phyloP scores from a whole-genome alignment of 2,329 filamentous ascomycete genomes.

The Aspergillus fumigatiaffinis region DNA sequence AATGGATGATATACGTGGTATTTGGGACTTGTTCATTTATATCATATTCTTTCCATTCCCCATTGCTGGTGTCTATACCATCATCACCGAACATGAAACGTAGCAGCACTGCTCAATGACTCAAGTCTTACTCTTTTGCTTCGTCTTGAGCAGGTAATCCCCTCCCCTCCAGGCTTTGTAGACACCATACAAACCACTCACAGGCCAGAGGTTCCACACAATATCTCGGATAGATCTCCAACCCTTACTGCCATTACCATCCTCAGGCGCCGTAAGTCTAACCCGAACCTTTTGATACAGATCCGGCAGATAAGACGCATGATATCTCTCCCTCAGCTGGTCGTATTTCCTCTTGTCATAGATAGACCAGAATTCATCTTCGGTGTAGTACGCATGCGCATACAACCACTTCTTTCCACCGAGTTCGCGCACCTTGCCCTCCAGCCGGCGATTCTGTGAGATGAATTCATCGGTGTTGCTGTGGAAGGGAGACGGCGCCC shows the following conservation, averaged over 20 bases:
- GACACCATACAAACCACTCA: slow-evolving; percentile 23
- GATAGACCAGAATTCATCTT: slow-evolving; percentile 46
- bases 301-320: slow-evolving; percentile 24
- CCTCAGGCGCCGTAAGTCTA: slow-evolving; percentile 3
- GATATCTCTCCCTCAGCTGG: slow-evolving; percentile 35
- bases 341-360: slow-evolving; percentile 40
- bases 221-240: slow-evolving; percentile 7
- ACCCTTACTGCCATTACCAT: slow-evolving; percentile 9
- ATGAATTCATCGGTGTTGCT: slow-evolving; percentile 54
- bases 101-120: not conserved
- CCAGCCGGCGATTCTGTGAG: slow-evolving; percentile 65
- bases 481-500: slow-evolving; percentile 66
- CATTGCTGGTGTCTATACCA: no score
- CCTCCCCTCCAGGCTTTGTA: slow-evolving; percentile 22
- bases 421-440: slow-evolving; percentile 63
- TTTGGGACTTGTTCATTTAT: not conserved
- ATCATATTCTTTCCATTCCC: no score
- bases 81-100: not conserved
- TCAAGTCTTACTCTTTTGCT: not conserved
- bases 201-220: slow-evolving; percentile 20
- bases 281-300: slow-evolving; percentile 21
- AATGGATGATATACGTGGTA: not conserved
- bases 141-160: slow-evolving; percentile 18
- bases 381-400: slow-evolving; percentile 78
- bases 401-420: slow-evolving; percentile 85